These are phyloP conservation scores for Polyporus tsugae DNA, from an alignment of 1,284 basidiomycete species.

Conservation along the genomic window DNA sequence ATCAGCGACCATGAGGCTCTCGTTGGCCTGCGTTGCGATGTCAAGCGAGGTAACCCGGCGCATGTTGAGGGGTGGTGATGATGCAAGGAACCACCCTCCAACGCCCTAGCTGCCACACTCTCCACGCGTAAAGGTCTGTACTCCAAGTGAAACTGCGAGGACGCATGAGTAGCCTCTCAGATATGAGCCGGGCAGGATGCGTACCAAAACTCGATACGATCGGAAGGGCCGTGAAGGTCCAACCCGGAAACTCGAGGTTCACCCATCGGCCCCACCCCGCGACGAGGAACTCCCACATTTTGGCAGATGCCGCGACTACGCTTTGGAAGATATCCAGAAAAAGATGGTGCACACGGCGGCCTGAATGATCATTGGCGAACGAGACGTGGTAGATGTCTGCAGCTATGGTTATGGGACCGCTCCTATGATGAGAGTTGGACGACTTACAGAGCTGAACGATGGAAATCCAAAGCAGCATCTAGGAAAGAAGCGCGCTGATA, in stretches of 20 bases:
- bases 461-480: constrained; percentile 24
- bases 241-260: constrained; percentile 13
- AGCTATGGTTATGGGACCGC: not conserved
- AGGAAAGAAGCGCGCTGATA: constrained; percentile 15
- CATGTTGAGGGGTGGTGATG: not conserved
- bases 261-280: constrained; percentile 11
- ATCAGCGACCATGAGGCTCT: too few relatives aligned
- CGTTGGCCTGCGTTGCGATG: too few relatives aligned
- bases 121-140: constrained; percentile 27
- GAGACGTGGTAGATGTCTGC: constrained; percentile 27
- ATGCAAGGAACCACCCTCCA: constrained; percentile 19
- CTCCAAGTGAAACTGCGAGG: constrained; percentile 22
- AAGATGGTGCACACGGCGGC: constrained; percentile 22
- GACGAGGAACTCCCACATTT: constrained; percentile 12
- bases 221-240: constrained; percentile 16
- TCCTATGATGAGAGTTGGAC: not conserved
- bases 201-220: constrained; percentile 19
- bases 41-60: too few relatives aligned
- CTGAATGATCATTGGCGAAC: constrained; percentile 22
- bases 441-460: constrained; percentile 25
- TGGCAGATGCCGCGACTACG: constrained; percentile 13
- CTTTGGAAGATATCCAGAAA: constrained; percentile 25
- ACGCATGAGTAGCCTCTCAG: not conserved
- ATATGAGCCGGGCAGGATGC: not conserved
- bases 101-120: constrained; percentile 23